A percentile compares a stretch with the other conserved stretches of the same genome.
Conservation (phyloP, 148 eudicot species). For the Amaranthus hypochondriacus region DNA sequence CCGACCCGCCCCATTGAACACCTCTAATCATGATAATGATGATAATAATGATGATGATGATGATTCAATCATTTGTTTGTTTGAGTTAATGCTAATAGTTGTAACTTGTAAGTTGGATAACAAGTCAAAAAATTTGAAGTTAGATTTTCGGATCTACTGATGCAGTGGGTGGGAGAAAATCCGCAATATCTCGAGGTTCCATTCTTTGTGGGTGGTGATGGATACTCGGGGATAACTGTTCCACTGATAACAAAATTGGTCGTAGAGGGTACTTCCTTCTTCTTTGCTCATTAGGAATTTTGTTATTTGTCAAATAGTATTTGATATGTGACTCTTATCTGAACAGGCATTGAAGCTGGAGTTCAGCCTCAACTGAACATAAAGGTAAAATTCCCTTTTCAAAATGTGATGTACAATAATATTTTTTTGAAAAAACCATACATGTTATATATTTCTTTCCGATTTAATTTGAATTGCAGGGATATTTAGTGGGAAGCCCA, state of each 20-base stretch:
- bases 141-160: background rate
- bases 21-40: no score
- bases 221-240: constrained; percentile 40
- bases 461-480: constrained; percentile 25
- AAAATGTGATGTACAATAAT: no score
- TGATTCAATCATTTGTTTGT: no score
- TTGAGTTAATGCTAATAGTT: background rate
- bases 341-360: constrained; percentile 29
- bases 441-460: background rate
- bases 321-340: background rate
- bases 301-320: background rate
- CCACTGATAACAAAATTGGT: constrained; percentile 30
- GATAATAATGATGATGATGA: no score
- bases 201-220: constrained; percentile 41
- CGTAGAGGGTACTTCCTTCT: constrained; percentile 18
- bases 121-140: no score
- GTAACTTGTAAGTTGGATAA: background rate
- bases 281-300: background rate
- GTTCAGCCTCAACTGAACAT: constrained; percentile 19
- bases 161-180: constrained; percentile 42
- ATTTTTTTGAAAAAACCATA: background rate
- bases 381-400: constrained; percentile 15
- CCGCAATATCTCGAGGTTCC: constrained; percentile 37
- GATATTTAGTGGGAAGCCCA: constrained; percentile 53
- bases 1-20: no score